Base-by-base conservation (phyloP, 441 rosid genomes). In the Melastoma candidum region DNA sequence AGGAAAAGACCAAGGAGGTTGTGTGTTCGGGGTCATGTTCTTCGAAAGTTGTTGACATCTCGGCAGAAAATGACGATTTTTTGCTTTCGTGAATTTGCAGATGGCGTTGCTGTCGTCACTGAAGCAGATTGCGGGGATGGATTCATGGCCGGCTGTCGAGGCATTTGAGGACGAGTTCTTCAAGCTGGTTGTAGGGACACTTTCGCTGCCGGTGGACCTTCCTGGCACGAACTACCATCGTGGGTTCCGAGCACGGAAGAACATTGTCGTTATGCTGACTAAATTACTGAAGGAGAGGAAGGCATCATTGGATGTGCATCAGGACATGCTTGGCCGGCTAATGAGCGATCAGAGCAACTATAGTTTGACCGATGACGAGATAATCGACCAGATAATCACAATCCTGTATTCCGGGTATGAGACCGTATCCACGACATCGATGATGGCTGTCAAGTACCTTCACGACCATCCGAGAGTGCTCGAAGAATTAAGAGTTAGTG, bases 301-400 rank as follows among this genome's bases (percentile, higher is more conserved):
- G 39, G 41, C 55, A 27, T 12, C 55, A 12, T 26, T 22, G 14
- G 55, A 17, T 27, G 12, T 24, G 32, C 46, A 11, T 17, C 13
- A 32, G n/a, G 25, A 52, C 44, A 36, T 52, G 25, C 41, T 36
- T 6, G 7, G 10, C 24, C 44, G 14, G 24, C 44, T 52, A 14
- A 52, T 52, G 26, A 52, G 39, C 4, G 11, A 29, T 7, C 12
- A 36, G 24, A 27, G 24, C 12, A 32, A 12, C n/a, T 36, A 52
- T 10, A 52, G 4, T 11, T 44, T 52, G 24, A 41, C n/a, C 0
- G 56, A 52, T 2, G 26, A 52, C 9, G 46, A 52, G 44, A 52
- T 52, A 11, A 27, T 52, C 12, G 56, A 52, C 17, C 56, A 36
- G 26, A 52, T 36, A 9, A 36, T 52, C 32, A 52, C 56, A 11